Percentiles rank a stretch among this genome's conserved stretches.
phyloP scores from a whole-genome alignment of 202 grass and related monocot species.

The Dendrocalamus latiflorus region DNA sequence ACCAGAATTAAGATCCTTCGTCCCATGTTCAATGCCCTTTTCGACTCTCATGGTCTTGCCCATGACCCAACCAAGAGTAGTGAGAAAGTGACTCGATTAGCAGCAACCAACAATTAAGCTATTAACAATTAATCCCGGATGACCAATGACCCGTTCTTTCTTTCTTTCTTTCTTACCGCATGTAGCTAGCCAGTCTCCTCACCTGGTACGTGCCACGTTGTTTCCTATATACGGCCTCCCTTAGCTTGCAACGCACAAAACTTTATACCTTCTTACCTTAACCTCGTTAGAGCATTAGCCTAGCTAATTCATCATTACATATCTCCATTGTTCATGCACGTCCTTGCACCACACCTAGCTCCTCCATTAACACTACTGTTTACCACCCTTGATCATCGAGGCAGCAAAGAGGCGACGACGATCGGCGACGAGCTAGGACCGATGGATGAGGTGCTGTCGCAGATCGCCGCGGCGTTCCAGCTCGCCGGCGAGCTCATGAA shows the following conservation, averaged over 20 bases:
- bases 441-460: constrained; percentile 37
- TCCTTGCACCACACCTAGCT: neutral
- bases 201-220: constrained; percentile 22
- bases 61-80: constrained; percentile 34
- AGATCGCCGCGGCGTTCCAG: constrained; percentile 28
- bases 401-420: neutral
- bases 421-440: neutral
- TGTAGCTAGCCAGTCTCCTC: neutral
- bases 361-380: neutral
- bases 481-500: constrained; percentile 24
- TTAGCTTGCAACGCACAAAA: neutral
- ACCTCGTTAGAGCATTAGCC: neutral
- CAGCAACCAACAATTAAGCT: constrained; percentile 1
- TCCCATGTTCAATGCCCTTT: constrained; percentile 34
- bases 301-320: neutral
- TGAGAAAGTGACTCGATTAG: constrained; percentile 36
- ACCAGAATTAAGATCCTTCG: constrained; percentile 29
- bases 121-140: neutral
- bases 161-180: neutral
- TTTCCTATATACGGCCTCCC: constrained; percentile 20
- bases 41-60: constrained; percentile 45
- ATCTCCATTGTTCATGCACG: constrained; percentile 22
- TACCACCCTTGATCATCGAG: neutral
- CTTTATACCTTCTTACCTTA: neutral
- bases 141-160: constrained; percentile 42